Percentiles rank a stretch among this genome's conserved stretches.
These are phyloP conservation scores for Selaginella moellendorffii DNA, from an alignment of 75 land plant species.

Conservation along the genomic window DNA sequence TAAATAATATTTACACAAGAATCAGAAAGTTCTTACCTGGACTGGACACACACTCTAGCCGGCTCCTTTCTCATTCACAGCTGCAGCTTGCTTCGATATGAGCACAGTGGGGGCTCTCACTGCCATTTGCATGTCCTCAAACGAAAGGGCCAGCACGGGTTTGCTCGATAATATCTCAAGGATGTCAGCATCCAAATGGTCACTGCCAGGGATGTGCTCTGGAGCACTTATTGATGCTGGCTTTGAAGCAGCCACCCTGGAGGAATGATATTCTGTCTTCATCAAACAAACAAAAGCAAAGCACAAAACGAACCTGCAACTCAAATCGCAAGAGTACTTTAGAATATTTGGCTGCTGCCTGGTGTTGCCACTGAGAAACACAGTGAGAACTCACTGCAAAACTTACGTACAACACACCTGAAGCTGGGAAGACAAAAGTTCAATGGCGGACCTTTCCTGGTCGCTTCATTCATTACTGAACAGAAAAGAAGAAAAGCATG, in stretches of 20 bases:
- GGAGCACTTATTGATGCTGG: conserved; percentile 27
- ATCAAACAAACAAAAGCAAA: too few relatives aligned
- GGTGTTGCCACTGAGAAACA: conserved; percentile 49
- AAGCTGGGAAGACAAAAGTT: conserved; percentile 73
- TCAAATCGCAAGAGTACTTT: conserved; percentile 65
- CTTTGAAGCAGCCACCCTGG: conserved; percentile 31
- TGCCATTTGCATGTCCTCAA: conserved; percentile 39
- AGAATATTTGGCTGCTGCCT: conserved; percentile 48
- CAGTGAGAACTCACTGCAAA: not conserved
- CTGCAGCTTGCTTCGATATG: too few relatives aligned
- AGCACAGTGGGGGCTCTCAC: conserved; percentile 45
- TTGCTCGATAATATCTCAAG: conserved; percentile 44
- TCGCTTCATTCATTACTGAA: not conserved
- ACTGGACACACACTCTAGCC: too few relatives aligned
- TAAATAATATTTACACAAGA: too few relatives aligned
- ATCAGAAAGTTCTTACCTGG: too few relatives aligned
- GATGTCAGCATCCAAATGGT: conserved; percentile 17
- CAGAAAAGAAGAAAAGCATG: too few relatives aligned
- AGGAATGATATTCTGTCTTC: not conserved
- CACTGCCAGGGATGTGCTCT: not conserved
- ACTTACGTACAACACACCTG: conserved; percentile 30
- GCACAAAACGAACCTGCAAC: conserved; percentile 44
- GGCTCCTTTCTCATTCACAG: too few relatives aligned
- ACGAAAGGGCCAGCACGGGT: conserved; percentile 54
- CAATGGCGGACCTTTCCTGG: conserved; percentile 41